Percentiles rank a stretch among this genome's conserved stretches.
These are phyloP conservation scores for Coelastrella sp. DNA, from an alignment of 139 green algal species.

Conservation along the genomic window DNA sequence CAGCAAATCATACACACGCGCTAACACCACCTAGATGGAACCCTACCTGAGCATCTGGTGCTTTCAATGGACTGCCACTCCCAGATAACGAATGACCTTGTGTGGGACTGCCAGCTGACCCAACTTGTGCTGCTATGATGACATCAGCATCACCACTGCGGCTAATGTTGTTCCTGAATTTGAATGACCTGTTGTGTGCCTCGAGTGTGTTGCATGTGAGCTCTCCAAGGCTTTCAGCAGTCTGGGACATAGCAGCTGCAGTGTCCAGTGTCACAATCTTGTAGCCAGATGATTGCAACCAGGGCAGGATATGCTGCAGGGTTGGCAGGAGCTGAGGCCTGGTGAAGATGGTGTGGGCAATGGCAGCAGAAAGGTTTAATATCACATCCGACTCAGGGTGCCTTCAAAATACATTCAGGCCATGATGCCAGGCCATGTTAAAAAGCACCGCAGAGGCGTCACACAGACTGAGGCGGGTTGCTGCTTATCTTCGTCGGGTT, in stretches of 20 bases:
- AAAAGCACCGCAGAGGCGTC: no score
- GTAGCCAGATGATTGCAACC: slow-evolving; percentile 23
- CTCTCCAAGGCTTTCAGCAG: not conserved
- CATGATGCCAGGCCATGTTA: no score
- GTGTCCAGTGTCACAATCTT: not conserved
- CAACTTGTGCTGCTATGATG: not conserved
- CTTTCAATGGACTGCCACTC: no score
- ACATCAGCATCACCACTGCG: not conserved
- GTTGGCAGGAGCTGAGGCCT: slow-evolving; percentile 3
- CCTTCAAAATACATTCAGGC: no score
- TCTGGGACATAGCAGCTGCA: not conserved
- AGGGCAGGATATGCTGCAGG: slow-evolving; percentile 38
- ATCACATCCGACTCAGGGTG: not conserved
- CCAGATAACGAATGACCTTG: no score
- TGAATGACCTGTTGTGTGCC: not conserved
- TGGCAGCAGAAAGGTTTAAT: not conserved
- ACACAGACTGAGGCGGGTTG: no score
- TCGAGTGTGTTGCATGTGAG: not conserved
- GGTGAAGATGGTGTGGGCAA: not conserved
- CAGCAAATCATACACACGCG: no score
- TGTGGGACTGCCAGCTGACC: no score
- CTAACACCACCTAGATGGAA: no score
- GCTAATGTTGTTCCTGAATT: not conserved
- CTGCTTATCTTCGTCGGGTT: no score
- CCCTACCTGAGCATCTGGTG: no score